Base-by-base conservation (phyloP, 2,329 filamentous ascomycete species). In the Cercospora sp. region DNA sequence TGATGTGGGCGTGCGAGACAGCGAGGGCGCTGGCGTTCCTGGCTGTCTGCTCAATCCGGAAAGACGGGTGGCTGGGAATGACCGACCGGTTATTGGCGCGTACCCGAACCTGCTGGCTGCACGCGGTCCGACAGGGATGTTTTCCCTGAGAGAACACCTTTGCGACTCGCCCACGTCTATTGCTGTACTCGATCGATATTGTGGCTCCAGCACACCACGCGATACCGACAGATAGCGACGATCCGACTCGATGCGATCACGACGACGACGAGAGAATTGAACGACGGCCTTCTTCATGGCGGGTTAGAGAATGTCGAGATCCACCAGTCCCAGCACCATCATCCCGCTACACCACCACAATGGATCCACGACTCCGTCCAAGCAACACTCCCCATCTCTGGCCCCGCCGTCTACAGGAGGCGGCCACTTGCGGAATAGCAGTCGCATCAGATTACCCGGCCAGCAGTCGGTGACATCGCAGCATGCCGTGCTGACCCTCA, bases 401-500 rank as follows among this genome's bases (percentile, higher is more conserved):
- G 60, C 51, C n/a, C 57, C 60, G 18, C 61, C 61, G 30, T 55
- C 51, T 31, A 60, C 42, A 33, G 36, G 23, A 61, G 23, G 39
- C 36, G 45, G 65, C 53, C 74, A 75, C 65, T 65, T 68, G 64
- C 69, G 76, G 77, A 75, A 78, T 71, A 72, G 69, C 60, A 72
- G 70, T 63, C 71, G 75, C 6, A 63, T 77, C 66, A 74, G 70
- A 61, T 67, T 77, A 51, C 72, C 77, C 18, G 75, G 76, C n/a
- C 74, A 77, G 69, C 77, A 81, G 74, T 78, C 78, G 65, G 80
- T 83, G 74, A 85, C 83, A 64, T 80, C 82, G 30, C 78, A 80
- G 45, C 89, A 87, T 76, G 87, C 88, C 58, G 82, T 87, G 76
- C 86, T 97, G 77, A 90, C 89, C n/a, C 86, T 90, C 20, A 85